These are phyloP conservation scores for Huiozyma sinensis DNA, from an alignment of 805 yeast species.

Conservation along the genomic window DNA sequence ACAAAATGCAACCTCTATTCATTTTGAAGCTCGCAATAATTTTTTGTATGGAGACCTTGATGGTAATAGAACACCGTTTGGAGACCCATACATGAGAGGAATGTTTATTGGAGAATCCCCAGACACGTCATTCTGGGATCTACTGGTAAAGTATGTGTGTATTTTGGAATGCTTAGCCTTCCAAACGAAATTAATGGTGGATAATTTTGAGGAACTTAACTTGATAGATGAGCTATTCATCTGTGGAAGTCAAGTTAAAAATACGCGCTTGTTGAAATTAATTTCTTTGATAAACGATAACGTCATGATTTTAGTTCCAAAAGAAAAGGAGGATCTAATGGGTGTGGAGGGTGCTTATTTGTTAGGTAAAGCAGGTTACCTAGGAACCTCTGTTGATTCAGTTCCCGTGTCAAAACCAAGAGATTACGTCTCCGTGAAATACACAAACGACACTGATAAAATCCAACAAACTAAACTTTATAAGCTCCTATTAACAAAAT, in stretches of 20 bases:
- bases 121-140: constrained; percentile 25
- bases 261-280: constrained; percentile 31
- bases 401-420: no score
- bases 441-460: no score
- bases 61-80: constrained; percentile 51
- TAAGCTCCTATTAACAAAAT: constrained; percentile 16
- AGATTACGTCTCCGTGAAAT: no score
- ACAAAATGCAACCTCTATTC: constrained; percentile 10
- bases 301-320: constrained; percentile 8
- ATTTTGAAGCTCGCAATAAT: constrained; percentile 27
- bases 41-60: constrained; percentile 45
- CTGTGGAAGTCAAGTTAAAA: constrained; percentile 46
- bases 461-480: constrained; percentile 1
- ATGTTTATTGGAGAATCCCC: constrained; percentile 38
- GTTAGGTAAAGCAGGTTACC: constrained; percentile 10
- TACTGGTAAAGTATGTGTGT: constrained; percentile 35
- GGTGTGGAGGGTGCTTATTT: constrained; percentile 17
- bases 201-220: constrained; percentile 13
- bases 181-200: constrained; percentile 36
- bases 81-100: constrained; percentile 40
- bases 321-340: constrained; percentile 8
- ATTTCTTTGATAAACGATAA: constrained; percentile 18
- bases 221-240: constrained; percentile 21
- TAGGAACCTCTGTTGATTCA: not conserved
- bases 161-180: constrained; percentile 42